Base-by-base conservation (phyloP, 202 grass and related monocot species). In the Zoysia matrella region DNA sequence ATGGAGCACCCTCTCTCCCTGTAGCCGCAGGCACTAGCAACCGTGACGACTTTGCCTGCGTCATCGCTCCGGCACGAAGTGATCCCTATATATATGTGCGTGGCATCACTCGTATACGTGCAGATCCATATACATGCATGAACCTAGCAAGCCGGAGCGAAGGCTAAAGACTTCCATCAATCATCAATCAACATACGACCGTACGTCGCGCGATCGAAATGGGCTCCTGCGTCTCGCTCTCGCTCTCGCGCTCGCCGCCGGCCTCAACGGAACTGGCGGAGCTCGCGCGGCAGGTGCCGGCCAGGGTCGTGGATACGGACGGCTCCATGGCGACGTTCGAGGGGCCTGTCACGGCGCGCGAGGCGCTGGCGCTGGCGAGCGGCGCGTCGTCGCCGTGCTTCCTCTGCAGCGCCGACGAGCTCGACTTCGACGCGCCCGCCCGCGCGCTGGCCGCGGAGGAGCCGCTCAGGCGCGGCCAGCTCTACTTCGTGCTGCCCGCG, bases 331-430 rank as follows among this genome's bases (percentile, higher is more conserved):
- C 47, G 52, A 81, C 56, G 73, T 90, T 86, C 47, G 12, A 80
- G 11, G 65, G 36, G 2, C 72, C 76, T 0, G 65, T 64, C 43
- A 89, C 69, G 70, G 90, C 73, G 18, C n/a, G 62, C 16, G 83
- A 96, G 57, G 84, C 87, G 1, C 8, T 58, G 30, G 30, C 30
- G 2, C 73, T 95, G 7, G 56, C 63, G 2, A 15, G 5, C 8
- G 8, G 30, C 60, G 8, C 1, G 53, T 6, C 18, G 22, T 4
- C 54, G 76, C 54, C 10, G 8, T 43, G 74, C 51, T 93, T 96
- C 69, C 45, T 96, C 5, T 96, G 90, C 85, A 87, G 80, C 77
- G 53, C 88, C 22, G 93, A 96, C 84, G 93, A 92, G 82, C 89
- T 92, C 46, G 7, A 73, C 41, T 60, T 73, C 82, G 88, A 90